Conservation (phyloP, 2,329 filamentous ascomycete genomes). For the Alternaria arborescens region DNA sequence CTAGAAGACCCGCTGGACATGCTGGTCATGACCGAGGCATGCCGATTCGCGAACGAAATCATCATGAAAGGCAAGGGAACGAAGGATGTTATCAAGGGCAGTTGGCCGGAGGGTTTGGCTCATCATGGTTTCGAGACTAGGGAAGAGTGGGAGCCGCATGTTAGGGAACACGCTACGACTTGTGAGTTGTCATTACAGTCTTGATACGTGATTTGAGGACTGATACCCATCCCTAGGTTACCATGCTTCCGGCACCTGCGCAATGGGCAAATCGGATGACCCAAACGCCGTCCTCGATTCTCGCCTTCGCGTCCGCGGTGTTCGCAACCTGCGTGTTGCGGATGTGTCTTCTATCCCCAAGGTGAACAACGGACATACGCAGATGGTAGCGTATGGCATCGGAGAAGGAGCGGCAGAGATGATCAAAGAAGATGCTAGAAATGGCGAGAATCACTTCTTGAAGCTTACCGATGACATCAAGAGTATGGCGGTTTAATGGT, state of each 20-base stretch:
- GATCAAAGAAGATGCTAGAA: constrained; percentile 38
- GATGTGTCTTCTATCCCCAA: constrained; percentile 37
- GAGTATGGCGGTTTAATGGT: not conserved
- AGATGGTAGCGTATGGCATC: constrained; percentile 49
- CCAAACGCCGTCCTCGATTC: constrained; percentile 50
- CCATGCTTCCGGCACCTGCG: constrained; percentile 66
- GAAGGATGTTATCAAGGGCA: constrained; percentile 66
- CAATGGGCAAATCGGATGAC: constrained; percentile 58
- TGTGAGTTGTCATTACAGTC: constrained; percentile 52
- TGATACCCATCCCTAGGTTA: constrained; percentile 41
- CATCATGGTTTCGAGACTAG: constrained; percentile 64
- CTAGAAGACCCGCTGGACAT: constrained; percentile 66
- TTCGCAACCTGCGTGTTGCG: constrained; percentile 38
- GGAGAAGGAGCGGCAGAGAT: constrained; percentile 45
- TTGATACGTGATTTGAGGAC: not conserved
- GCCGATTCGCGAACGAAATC: constrained; percentile 67
- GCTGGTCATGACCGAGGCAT: constrained; percentile 67
- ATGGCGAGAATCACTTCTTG: constrained; percentile 13
- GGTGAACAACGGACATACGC: constrained; percentile 46
- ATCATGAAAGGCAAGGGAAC: constrained; percentile 66
- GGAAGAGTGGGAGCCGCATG: constrained; percentile 66
- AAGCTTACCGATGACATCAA: constrained; percentile 14
- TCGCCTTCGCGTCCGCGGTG: constrained; percentile 39
- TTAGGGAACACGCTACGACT: constrained; percentile 68
- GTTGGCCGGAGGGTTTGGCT: constrained; percentile 63